Percentiles rank a stretch among this genome's conserved stretches.
These are phyloP conservation scores for Handroanthus guayacan DNA, from an alignment of 257 asterid genomes.

Conservation along the genomic window DNA sequence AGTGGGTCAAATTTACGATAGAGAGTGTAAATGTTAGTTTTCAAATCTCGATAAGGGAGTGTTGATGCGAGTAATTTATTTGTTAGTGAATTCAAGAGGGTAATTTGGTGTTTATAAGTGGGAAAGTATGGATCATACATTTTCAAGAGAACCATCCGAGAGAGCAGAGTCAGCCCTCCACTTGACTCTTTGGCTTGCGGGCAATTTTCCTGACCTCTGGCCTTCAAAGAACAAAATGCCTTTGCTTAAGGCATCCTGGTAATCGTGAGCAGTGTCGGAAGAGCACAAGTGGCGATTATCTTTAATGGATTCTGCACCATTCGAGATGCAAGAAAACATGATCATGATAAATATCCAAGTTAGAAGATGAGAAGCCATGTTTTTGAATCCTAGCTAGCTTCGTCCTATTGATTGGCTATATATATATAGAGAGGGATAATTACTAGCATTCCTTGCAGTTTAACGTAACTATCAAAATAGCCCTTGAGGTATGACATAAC, in stretches of 20 bases:
- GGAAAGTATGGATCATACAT: slow-evolving; percentile 37
- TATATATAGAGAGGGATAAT: neutral
- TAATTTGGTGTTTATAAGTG: too few relatives aligned
- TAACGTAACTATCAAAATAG: too few relatives aligned
- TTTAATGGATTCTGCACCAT: slow-evolving; percentile 29
- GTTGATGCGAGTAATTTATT: too few relatives aligned
- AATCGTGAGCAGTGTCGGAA: slow-evolving; percentile 33
- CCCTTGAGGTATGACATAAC: too few relatives aligned
- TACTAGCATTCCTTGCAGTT: too few relatives aligned
- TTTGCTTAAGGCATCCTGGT: slow-evolving; percentile 66
- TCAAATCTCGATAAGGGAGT: too few relatives aligned
- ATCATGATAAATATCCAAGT: slow-evolving; percentile 41
- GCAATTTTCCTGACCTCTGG: slow-evolving; percentile 78
- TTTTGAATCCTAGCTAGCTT: neutral
- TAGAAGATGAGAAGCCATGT: slow-evolving; percentile 26
- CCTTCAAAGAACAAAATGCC: slow-evolving; percentile 86
- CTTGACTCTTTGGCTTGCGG: slow-evolving; percentile 56
- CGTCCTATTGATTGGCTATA: slow-evolving; percentile 21
- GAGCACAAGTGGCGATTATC: neutral
- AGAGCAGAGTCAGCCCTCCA: slow-evolving; percentile 91
- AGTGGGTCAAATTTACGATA: too few relatives aligned
- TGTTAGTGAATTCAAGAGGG: too few relatives aligned
- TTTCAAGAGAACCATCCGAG: slow-evolving; percentile 58
- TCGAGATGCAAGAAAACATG: slow-evolving; percentile 35
- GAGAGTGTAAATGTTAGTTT: too few relatives aligned